Base-by-base conservation (phyloP, 257 asterid genomes). In the Ophiorrhiza pumila region DNA sequence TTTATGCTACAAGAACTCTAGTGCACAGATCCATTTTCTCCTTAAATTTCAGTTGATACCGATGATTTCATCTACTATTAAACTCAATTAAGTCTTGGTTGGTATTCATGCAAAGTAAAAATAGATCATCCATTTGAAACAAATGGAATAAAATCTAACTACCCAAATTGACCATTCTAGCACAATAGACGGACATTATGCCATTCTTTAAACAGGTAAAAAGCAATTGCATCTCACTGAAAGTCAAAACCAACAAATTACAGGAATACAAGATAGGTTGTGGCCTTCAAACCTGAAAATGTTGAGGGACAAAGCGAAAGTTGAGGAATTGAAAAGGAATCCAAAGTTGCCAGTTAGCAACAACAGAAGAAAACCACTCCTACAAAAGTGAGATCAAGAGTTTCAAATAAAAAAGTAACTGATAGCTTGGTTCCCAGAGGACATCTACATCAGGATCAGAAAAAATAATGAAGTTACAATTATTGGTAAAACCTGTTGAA, bases 321-420 rank as follows among this genome's bases (percentile, higher is more conserved):
- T 93, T 93, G 77, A 93, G 81, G 82, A 93, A 93, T 81, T 93
- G 98, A 74, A 93, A 93, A 70, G 98, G 98, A 77, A 93, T 87
- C 98, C 98, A 93, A 5, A 93, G 88, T 79, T 91, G 96, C 98
- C 98, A 93, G 81, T 93, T 93, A 53, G 90, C 98, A 76, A 93
- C 56, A 80, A 93, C 94, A n/a, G 98, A 78, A 3, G 97, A 82
- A 74, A 91, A 85, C 98, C 98, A 93, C 73, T 91, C 97, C 98
- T 93, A 34, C 74, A 74, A 52, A 68, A 58, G 50, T 60, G 50
- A 73, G 46, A 34, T 49, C 13, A 11, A 62, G 47, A 20, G 59
- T 18, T 17, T 47, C 31, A n/a, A 31, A 12, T 32, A 68, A 27
- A 73, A 22, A n/a, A n/a, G n/a, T 22, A 60, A 22, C 4, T 31